Percentiles rank a stretch among this genome's conserved stretches.
phyloP scores from a whole-genome alignment of 2,329 filamentous ascomycete species.

The Cercospora sp. region DNA sequence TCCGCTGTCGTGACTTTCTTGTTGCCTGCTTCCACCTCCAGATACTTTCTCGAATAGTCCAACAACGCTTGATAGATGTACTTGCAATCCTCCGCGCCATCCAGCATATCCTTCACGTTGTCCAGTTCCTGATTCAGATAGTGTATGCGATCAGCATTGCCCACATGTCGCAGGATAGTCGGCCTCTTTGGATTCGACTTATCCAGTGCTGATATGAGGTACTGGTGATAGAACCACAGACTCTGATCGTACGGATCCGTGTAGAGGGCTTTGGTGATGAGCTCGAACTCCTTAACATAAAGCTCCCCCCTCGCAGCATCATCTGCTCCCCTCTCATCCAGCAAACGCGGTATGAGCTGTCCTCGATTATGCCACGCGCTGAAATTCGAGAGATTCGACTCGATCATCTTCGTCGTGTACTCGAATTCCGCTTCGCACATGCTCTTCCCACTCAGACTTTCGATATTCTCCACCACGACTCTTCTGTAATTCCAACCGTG shows the following conservation, averaged over 20 bases:
- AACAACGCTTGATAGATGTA: conserved; percentile 88
- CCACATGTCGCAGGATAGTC: conserved; percentile 63
- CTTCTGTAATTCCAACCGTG: conserved; percentile 94
- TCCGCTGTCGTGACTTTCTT: conserved; percentile 46
- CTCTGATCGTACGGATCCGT: conserved; percentile 93
- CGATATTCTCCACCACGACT: conserved; percentile 72
- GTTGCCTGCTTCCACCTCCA: conserved; percentile 51
- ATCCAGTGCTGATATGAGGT: conserved; percentile 68
- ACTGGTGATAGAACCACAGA: conserved; percentile 96
- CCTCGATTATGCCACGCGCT: conserved; percentile 94
- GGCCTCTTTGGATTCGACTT: conserved; percentile 49
- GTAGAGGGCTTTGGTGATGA: conserved; percentile 76
- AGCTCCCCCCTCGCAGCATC: conserved; percentile 64
- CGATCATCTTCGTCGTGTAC: conserved; percentile 89
- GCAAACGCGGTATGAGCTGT: conserved; percentile 73
- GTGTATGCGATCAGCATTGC: conserved; percentile 59
- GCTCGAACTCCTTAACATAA: conserved; percentile 73
- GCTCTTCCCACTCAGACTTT: conserved; percentile 51
- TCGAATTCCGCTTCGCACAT: conserved; percentile 79
- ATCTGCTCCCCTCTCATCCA: conserved; percentile 69
- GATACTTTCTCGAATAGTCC: conserved; percentile 66
- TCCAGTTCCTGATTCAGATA: conserved; percentile 72
- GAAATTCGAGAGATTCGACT: conserved; percentile 85
- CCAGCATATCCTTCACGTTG: conserved; percentile 67
- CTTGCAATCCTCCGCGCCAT: conserved; percentile 70